Evolutionary conservation across 2,329 filamentous ascomycete genomes (phyloP).

Genomic region (Penicillium griseofulvum): DNA sequence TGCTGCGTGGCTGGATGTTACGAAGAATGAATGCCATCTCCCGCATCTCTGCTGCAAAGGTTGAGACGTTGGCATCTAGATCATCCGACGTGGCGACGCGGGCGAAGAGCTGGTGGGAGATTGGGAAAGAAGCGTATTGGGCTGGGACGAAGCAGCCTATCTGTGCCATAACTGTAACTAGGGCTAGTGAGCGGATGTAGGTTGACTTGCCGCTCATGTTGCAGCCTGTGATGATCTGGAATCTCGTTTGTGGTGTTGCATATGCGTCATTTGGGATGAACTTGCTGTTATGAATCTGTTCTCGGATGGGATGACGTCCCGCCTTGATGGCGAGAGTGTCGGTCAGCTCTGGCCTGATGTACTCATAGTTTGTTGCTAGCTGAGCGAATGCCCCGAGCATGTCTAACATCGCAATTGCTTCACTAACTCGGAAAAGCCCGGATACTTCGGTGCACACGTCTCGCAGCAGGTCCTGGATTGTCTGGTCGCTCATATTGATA

Average conservation of each 20-base stretch:
- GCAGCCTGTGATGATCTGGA: conserved; percentile 91
- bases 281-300: conserved; percentile 65
- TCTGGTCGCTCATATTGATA: conserved; percentile 74
- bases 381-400: conserved; percentile 79
- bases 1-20: conserved; percentile 72
- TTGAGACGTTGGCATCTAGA: conserved; percentile 87
- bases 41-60: conserved; percentile 91
- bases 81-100: conserved; percentile 82
- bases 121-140: conserved; percentile 74
- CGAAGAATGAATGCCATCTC: conserved; percentile 90
- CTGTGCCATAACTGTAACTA: conserved; percentile 90
- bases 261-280: conserved; percentile 92
- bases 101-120: conserved; percentile 81
- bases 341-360: conserved; percentile 67
- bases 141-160: conserved; percentile 89
- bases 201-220: conserved; percentile 99
- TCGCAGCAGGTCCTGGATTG: conserved; percentile 68
- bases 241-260: conserved; percentile 72
- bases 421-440: conserved; percentile 76
- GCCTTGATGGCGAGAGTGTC: conserved; percentile 69
- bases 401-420: conserved; percentile 82
- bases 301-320: conserved; percentile 74
- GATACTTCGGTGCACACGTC: conserved; percentile 71
- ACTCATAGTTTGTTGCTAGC: conserved; percentile 65
- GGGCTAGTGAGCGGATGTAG: conserved; percentile 80